Evolutionary conservation across 345 rosid genomes (phyloP).

Genomic region (Barbarea vulgaris): DNA sequence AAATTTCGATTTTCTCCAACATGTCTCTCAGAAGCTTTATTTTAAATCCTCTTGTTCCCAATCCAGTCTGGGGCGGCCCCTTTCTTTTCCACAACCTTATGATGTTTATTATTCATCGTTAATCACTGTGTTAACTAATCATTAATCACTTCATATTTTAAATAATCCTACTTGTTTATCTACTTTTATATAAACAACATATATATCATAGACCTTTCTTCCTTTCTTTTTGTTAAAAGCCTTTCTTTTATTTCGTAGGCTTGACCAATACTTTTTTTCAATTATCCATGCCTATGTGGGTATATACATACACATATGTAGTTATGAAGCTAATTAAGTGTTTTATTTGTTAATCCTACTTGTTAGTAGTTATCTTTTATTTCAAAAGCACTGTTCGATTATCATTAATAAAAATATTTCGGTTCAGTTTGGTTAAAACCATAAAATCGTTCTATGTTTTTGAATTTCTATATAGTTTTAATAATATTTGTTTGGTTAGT

Average conservation of each 20-base stretch:
- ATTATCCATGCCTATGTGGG: neutral
- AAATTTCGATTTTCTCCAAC: conserved; percentile 27
- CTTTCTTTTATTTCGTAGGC: neutral
- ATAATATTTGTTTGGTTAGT: too few relatives aligned
- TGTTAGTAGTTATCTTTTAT: too few relatives aligned
- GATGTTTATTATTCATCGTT: conserved; percentile 7
- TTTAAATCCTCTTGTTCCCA: conserved; percentile 18
- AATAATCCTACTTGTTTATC: conserved; percentile 12
- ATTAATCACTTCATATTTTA: conserved; percentile 1
- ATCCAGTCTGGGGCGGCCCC: conserved; percentile 34
- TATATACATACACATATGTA: neutral
- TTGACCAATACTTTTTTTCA: neutral
- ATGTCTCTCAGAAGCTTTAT: conserved; percentile 19
- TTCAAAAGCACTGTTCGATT: too few relatives aligned
- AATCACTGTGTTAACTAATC: conserved; percentile 24
- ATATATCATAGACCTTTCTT: neutral
- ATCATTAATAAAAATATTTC: too few relatives aligned
- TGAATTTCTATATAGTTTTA: too few relatives aligned
- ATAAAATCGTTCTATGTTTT: too few relatives aligned
- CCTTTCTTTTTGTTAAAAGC: too few relatives aligned
- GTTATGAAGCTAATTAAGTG: conserved; percentile 4
- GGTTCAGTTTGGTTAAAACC: too few relatives aligned
- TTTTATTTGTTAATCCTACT: too few relatives aligned
- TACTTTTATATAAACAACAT: conserved; percentile 7
- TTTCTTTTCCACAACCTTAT: conserved; percentile 17